Base-by-base conservation (phyloP, 805 yeast species). In the Babjeviella inositovora region DNA sequence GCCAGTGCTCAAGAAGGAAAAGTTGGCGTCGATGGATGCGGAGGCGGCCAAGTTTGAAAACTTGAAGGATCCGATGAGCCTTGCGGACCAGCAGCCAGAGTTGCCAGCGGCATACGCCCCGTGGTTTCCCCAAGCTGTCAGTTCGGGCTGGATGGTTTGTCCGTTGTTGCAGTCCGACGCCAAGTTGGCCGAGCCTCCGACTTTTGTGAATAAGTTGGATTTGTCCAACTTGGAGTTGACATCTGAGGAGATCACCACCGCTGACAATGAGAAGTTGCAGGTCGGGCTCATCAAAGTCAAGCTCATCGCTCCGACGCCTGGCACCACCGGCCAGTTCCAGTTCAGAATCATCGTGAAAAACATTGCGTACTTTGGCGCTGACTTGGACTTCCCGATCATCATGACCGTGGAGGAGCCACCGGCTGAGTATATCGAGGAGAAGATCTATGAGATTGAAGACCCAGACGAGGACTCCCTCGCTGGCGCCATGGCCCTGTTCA, bases 261-360 rank as follows among this genome's bases (percentile, higher is more conserved):
- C 64, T 4, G 51, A 56, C n/a, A n/a, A n/a, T n/a, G n/a, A 5
- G 42, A 43, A 14, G 61, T 62, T 28, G 50, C 47, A 4, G 54
- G 84, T 26, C n/a, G 74, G 82, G 21, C 73, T 87, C 2, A 73
- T 80, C 39, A 82, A 79, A 41, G 57, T 85, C 27, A 80, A 74
- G 34, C 44, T 85, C 23, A 47, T 73, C 6, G 59, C 70, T 23
- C 84, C 92, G 21, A 70, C 93, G 9, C 96, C 97, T n/a, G 62
- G 61, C 11, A 60, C 60, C 26, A 51, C 53, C 10, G 93, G 92
- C 20, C 54, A 50, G 19, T 67, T 51, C 39, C 71, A 67, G 32
- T 80, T 80, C 57, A 64, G 84, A 49, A 53, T 85, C 10, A 50
- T 71, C 13, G 45, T 87, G 39, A 69, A 70, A 39, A 73, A 77